Percentiles rank a stretch among this genome's conserved stretches.
Conservation (phyloP, 2,329 filamentous ascomycete genomes). For the Gnomoniopsis smithogilvyi region DNA sequence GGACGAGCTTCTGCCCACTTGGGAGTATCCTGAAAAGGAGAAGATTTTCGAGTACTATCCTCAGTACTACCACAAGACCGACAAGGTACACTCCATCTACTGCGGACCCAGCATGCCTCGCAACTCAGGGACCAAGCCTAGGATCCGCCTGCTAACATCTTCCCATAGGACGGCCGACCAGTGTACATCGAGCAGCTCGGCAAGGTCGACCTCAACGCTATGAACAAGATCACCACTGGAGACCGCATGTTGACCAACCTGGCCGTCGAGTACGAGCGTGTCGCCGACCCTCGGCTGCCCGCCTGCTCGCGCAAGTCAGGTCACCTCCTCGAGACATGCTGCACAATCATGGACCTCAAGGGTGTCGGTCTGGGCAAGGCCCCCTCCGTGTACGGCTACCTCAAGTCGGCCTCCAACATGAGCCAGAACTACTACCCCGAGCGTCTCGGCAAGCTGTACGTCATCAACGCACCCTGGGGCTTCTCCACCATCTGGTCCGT, state of each 20-base stretch:
- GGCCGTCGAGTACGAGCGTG: constrained; percentile 95
- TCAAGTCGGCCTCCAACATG: constrained; percentile 79
- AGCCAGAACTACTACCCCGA: constrained; percentile 99
- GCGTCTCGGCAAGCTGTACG: constrained; percentile 89
- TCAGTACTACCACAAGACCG: constrained; percentile 98
- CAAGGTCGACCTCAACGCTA: constrained; percentile 82
- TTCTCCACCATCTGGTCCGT: constrained; percentile 83
- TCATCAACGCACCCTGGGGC: constrained; percentile 98
- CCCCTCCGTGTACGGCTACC: constrained; percentile 81
- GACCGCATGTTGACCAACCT: constrained; percentile 97
- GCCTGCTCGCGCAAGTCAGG: constrained; percentile 92
- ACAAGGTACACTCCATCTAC: constrained; percentile 57
- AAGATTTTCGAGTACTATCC: constrained; percentile 89
- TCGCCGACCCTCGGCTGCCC: constrained; percentile 87
- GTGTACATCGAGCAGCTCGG: constrained; percentile 97
- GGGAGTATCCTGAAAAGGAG: constrained; percentile 83
- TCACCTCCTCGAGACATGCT: constrained; percentile 92
- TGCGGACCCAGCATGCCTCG: neutral
- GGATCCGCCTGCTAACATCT: neutral
- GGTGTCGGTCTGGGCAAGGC: constrained; percentile 83
- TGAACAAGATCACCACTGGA: constrained; percentile 88
- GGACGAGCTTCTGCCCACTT: constrained; percentile 74
- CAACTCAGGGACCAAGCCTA: neutral
- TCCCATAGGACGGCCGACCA: constrained; percentile 79
- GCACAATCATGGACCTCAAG: constrained; percentile 97